These are phyloP conservation scores for Saccharomycopsis babjevae DNA, from an alignment of 805 yeast species.

Conservation along the genomic window DNA sequence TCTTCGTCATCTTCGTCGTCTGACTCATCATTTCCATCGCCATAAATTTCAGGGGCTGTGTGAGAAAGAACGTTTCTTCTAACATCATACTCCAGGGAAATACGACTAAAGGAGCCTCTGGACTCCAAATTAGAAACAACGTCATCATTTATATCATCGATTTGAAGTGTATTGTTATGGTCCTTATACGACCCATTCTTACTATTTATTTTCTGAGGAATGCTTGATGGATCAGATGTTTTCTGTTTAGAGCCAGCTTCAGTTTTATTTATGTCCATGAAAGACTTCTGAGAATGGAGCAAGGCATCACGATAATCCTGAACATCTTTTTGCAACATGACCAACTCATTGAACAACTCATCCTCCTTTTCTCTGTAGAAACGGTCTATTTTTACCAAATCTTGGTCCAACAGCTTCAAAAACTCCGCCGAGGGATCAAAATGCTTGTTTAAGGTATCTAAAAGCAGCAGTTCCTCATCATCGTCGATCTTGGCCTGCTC, in stretches of 20 bases:
- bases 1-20: slow-evolving; percentile 15
- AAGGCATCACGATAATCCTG: slow-evolving; percentile 31
- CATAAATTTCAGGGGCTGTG: slow-evolving; percentile 17
- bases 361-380: slow-evolving; percentile 64
- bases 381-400: slow-evolving; percentile 61
- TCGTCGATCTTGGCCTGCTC: slow-evolving; percentile 17
- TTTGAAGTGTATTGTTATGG: slow-evolving; percentile 2
- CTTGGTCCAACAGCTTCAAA: slow-evolving; percentile 62
- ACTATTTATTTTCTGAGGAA: not conserved
- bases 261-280: not conserved
- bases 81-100: slow-evolving; percentile 10
- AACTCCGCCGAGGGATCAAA: slow-evolving; percentile 33
- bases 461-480: slow-evolving; percentile 21
- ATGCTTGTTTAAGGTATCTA: slow-evolving; percentile 22
- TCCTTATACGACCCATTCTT: not conserved
- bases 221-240: not conserved
- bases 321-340: slow-evolving; percentile 48
- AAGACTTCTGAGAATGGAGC: not conserved
- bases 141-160: slow-evolving; percentile 8
- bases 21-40: slow-evolving; percentile 13
- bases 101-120: slow-evolving; percentile 4
- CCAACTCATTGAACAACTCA: slow-evolving; percentile 42
- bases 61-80: slow-evolving; percentile 9
- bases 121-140: not conserved
- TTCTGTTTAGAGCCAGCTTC: not conserved